A percentile compares a stretch with the other conserved stretches of the same genome.
Evolutionary conservation across 2,329 filamentous ascomycete species (phyloP).

Genomic region (Fusarium nodosum): DNA sequence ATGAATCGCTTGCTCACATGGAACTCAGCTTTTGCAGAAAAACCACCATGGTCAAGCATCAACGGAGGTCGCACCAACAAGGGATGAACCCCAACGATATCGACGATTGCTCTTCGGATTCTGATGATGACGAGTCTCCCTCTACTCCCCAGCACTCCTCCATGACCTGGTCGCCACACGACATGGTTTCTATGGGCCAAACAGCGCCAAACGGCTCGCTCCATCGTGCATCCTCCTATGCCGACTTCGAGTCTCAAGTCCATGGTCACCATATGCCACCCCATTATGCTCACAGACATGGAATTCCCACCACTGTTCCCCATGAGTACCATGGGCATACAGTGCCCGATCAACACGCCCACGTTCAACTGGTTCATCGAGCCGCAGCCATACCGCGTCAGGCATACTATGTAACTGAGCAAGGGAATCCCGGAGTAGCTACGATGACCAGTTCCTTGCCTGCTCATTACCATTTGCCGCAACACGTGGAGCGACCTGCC

Average conservation of each 20-base stretch:
- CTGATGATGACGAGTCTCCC: constrained; percentile 70
- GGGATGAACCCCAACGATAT: constrained; percentile 68
- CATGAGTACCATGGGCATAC: constrained; percentile 61
- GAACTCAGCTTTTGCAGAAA: constrained; percentile 76
- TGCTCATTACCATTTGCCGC: constrained; percentile 66
- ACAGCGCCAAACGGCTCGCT: constrained; percentile 56
- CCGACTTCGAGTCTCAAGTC: constrained; percentile 67
- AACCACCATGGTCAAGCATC: constrained; percentile 78
- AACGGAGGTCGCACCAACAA: constrained; percentile 72
- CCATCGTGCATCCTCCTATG: constrained; percentile 68
- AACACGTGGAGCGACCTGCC: constrained; percentile 60
- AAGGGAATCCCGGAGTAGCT: constrained; percentile 72
- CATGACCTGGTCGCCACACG: constrained; percentile 65
- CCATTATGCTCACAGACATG: constrained; percentile 63
- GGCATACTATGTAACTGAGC: constrained; percentile 71
- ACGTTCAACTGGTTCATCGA: constrained; percentile 64
- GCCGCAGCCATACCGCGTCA: constrained; percentile 63
- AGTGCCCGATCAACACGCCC: constrained; percentile 61
- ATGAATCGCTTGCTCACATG: constrained; percentile 35
- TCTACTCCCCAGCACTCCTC: constrained; percentile 68
- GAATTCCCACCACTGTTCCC: constrained; percentile 57
- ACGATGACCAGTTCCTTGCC: constrained; percentile 69
- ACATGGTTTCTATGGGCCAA: constrained; percentile 57
- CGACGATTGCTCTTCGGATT: constrained; percentile 69
- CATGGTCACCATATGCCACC: constrained; percentile 55